Conservation (phyloP, 1,284 basidiomycete species). For the Sanghuangporus baumii region DNA sequence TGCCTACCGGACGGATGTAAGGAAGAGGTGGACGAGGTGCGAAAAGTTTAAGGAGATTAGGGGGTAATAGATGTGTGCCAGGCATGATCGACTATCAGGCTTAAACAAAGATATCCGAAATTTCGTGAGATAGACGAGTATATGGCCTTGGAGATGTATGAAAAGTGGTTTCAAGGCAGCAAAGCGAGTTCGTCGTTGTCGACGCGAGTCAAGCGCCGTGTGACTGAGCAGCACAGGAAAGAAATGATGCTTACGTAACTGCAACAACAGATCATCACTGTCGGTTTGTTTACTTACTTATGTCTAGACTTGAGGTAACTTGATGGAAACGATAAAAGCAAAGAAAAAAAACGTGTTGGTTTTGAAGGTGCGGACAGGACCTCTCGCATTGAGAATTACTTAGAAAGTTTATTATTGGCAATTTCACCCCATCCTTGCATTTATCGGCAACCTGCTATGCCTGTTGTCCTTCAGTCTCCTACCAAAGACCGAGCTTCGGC, state of each 20-base stretch:
- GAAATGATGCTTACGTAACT: too few relatives aligned
- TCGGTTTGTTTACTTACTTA: too few relatives aligned
- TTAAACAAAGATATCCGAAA: not conserved
- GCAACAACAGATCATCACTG: too few relatives aligned
- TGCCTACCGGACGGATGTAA: slow-evolving; percentile 79
- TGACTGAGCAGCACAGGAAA: not conserved
- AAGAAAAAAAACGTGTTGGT: too few relatives aligned
- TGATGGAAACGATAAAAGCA: too few relatives aligned
- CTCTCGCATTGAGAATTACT: too few relatives aligned
- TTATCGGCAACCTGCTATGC: too few relatives aligned
- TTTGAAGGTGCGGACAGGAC: too few relatives aligned
- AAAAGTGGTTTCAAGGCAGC: not conserved
- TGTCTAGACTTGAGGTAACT: too few relatives aligned
- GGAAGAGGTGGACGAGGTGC: slow-evolving; percentile 85
- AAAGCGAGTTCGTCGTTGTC: not conserved
- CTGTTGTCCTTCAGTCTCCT: too few relatives aligned
- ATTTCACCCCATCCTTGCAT: too few relatives aligned
- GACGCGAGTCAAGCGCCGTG: not conserved
- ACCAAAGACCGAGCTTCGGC: not conserved
- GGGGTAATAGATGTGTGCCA: slow-evolving; percentile 84
- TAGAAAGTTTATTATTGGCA: too few relatives aligned
- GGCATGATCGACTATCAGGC: slow-evolving; percentile 44
- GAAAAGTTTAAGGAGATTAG: slow-evolving; percentile 92
- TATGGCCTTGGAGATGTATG: not conserved
- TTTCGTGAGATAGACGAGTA: not conserved